Evolutionary conservation across 495 filamentous ascomycete genomes (phyloP), one percentile per base, ranked within the genome.

Genomic region (Poronia punctata): DNA sequence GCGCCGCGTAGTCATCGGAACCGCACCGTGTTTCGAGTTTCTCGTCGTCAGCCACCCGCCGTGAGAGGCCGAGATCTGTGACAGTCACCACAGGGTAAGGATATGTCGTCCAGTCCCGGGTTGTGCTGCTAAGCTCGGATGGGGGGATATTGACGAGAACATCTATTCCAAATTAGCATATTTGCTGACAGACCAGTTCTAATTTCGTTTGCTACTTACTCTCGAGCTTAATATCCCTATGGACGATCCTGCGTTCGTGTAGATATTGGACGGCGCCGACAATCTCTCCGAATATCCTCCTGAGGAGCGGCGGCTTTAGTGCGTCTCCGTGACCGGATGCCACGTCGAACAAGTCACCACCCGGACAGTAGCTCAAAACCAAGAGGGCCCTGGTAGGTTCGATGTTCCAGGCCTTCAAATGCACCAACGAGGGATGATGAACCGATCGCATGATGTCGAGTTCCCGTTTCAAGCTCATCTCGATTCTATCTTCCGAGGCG

Each of bases 191-290:
- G n/a, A n/a, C n/a, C n/a, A n/a, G 23, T 19, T 3, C 3, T n/a
- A 1, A 19, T 9, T 21, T 14, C 6, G 23, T 38, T 45, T 38
- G 38, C 35, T n/a, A 67, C 84, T 65, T 71, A 95, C 89, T 98
- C 66, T 98, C 92, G 34, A 98, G 78, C 62, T 98, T 98, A 55
- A 98, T 93, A 62, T 98, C 92, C 18, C 92, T 79, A 56, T 98
- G 92, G 28, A 95, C 90, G 48, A 98, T 95, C 51, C 75, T 83
- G 52, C 84, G 60, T 20, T 70, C 67, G 62, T 98, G 92, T 21
- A 98, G 69, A 70, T 96, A 94, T 17, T 72, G 74, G 21, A 95
- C 79, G 2, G 93, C 93, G 42, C 74, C 74, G 12, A 95, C 82
- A 45, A 96, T 58, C 59, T 98, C 92, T 9, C 88, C 73, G 61